These are phyloP conservation scores for Sugiyamaella pinicola DNA, from an alignment of 1,139 yeast genomes.

Conservation along the genomic window DNA sequence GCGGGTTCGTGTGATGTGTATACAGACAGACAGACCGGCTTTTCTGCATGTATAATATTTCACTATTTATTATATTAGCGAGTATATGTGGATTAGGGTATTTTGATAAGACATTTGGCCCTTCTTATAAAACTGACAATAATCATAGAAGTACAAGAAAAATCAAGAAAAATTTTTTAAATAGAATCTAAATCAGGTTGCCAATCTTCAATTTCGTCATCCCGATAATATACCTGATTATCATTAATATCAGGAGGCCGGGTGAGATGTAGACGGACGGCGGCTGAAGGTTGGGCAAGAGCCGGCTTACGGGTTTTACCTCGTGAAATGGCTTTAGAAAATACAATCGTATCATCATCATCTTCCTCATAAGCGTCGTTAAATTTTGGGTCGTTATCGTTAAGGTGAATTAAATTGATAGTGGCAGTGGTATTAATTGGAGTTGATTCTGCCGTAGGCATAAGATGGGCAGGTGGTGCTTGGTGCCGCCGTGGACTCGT, in stretches of 20 bases:
- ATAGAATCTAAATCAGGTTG: constrained; percentile 12
- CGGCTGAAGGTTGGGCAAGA: not conserved
- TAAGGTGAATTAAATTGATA: not conserved
- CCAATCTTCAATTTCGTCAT: constrained; percentile 29
- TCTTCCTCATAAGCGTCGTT: constrained; percentile 5
- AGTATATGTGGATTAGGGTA: too few relatives aligned
- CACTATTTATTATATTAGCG: too few relatives aligned
- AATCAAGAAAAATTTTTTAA: not conserved
- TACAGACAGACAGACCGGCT: too few relatives aligned
- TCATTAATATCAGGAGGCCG: not conserved
- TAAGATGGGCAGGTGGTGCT: not conserved
- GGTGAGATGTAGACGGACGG: not conserved
- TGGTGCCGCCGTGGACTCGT: not conserved
- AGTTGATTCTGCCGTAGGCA: constrained; percentile 5
- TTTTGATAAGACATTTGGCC: too few relatives aligned
- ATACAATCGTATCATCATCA: constrained; percentile 12
- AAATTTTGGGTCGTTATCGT: constrained; percentile 6
- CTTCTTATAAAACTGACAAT: too few relatives aligned
- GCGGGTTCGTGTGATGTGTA: too few relatives aligned
- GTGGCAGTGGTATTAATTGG: not conserved
- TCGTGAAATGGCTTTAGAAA: constrained; percentile 10
- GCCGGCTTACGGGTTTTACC: constrained; percentile 13
- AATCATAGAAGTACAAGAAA: too few relatives aligned
- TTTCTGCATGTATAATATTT: too few relatives aligned
- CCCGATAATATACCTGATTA: constrained; percentile 19